These are phyloP conservation scores for Phytophthora rubi DNA, from an alignment of 352 stramenopile genomes.

Conservation along the genomic window DNA sequence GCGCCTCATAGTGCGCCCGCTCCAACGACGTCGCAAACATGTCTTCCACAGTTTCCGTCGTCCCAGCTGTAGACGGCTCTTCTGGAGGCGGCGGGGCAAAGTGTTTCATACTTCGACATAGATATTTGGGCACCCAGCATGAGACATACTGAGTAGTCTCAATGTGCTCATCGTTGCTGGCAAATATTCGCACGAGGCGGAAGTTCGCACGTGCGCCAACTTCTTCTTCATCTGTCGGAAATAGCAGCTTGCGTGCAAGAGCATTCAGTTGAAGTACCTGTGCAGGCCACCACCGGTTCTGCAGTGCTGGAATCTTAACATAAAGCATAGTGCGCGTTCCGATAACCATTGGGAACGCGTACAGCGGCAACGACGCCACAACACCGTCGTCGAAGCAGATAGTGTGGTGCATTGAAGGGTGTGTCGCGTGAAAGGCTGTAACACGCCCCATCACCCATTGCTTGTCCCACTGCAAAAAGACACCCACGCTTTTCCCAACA, in stretches of 20 bases:
- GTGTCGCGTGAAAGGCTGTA: conserved; percentile 56
- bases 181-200: conserved; percentile 71
- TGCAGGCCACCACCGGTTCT: conserved; percentile 79
- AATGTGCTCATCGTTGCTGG: conserved; percentile 21
- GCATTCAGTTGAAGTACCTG: conserved; percentile 75
- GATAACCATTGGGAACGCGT: conserved; percentile 72
- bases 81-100: conserved; percentile 23
- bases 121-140: conserved; percentile 79
- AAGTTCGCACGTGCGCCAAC: conserved; percentile 44
- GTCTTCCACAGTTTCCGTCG: conserved; percentile 5
- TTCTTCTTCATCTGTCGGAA: conserved; percentile 46
- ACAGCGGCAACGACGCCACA: conserved; percentile 66
- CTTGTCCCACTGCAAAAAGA: conserved; percentile 80
- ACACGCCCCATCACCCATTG: conserved; percentile 81
- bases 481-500: conserved; percentile 69
- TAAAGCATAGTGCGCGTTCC: conserved; percentile 72
- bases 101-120: conserved; percentile 62
- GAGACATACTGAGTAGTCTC: conserved; percentile 60
- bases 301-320: conserved; percentile 63
- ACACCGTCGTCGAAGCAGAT: conserved; percentile 79
- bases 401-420: conserved; percentile 61
- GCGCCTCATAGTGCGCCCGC: conserved; percentile 32
- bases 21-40: conserved; percentile 34
- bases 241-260: conserved; percentile 57
- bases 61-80: conserved; percentile 5